phyloP scores from a whole-genome alignment of 176 grass and related monocot species.

The Themeda triandra region DNA sequence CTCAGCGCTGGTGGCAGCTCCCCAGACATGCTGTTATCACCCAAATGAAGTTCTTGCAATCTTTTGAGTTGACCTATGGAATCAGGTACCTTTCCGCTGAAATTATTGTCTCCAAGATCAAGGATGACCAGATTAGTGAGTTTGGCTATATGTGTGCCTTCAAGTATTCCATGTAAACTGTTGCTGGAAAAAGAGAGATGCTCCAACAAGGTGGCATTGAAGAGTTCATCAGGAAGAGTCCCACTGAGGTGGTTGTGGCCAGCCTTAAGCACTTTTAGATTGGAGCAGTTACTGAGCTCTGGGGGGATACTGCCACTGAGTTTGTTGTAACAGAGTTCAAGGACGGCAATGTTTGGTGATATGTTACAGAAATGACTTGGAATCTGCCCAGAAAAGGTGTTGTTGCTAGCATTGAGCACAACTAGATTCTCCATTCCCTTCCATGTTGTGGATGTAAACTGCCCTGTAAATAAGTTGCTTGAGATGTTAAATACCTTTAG shows the following conservation, averaged over 20 bases:
- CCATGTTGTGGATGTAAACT: conserved; percentile 13
- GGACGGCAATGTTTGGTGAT: no score
- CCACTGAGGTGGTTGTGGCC: conserved; percentile 19
- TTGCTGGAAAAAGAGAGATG: conserved; percentile 16
- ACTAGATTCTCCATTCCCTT: conserved; percentile 1
- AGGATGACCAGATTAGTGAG: conserved; percentile 5
- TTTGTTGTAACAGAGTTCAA: background rate
- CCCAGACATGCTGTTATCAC: conserved; percentile 12
- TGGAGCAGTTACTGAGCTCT: conserved; percentile 6
- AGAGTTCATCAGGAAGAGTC: conserved; percentile 17
- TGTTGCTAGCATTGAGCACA: conserved; percentile 29
- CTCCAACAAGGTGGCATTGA: background rate
- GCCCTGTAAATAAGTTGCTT: conserved; percentile 28
- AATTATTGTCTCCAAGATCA: conserved; percentile 3
- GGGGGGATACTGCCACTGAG: conserved; percentile 1
- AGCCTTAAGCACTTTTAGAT: background rate
- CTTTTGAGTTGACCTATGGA: conserved; percentile 20
- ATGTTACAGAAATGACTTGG: background rate
- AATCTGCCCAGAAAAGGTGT: conserved; percentile 24
- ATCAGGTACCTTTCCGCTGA: background rate
- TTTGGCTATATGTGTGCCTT: background rate
- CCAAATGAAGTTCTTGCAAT: conserved; percentile 17
- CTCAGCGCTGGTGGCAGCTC: background rate
- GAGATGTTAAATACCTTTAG: conserved; percentile 45
- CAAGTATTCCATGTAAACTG: background rate